Conservation (phyloP, 306 rosid species). For the cucumber (Cucumis sativus) region DNA sequence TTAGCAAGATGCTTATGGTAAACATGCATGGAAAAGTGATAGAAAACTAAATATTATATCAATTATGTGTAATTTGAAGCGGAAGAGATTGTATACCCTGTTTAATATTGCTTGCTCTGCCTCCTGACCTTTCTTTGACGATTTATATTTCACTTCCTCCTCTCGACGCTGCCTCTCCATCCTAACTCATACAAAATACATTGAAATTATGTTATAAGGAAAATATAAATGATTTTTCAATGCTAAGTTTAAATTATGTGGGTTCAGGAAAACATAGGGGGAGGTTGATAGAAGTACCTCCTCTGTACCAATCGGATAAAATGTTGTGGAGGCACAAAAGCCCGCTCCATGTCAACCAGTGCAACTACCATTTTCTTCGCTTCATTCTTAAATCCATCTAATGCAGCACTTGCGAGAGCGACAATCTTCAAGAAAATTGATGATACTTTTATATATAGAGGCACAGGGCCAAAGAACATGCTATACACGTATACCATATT, state of each 20-base stretch:
- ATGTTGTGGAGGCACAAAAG: slow-evolving; percentile 98
- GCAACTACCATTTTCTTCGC: slow-evolving; percentile 97
- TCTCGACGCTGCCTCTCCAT: slow-evolving; percentile 99
- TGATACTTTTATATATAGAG: background rate
- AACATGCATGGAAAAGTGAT: background rate
- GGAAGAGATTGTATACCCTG: slow-evolving; percentile 35
- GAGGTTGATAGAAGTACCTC: slow-evolving; percentile 38
- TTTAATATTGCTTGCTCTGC: slow-evolving; percentile 63
- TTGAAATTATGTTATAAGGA: background rate
- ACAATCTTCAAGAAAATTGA: slow-evolving; percentile 38
- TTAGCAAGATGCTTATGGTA: background rate
- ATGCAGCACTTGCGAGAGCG: slow-evolving; percentile 77
- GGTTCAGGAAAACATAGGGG: background rate
- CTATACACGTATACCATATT: background rate
- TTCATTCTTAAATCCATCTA: slow-evolving; percentile 78
- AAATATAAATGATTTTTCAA: background rate
- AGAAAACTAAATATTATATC: background rate
- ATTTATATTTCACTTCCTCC: slow-evolving; percentile 72
- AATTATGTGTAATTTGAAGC: background rate
- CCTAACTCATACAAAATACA: slow-evolving; percentile 25
- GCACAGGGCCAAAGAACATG: background rate
- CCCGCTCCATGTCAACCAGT: slow-evolving; percentile 97
- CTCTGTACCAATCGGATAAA: slow-evolving; percentile 93
- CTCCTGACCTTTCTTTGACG: slow-evolving; percentile 72
- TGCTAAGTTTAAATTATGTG: background rate